Base-by-base conservation (phyloP, 495 filamentous ascomycete genomes). In the Penicillium tannophilum region DNA sequence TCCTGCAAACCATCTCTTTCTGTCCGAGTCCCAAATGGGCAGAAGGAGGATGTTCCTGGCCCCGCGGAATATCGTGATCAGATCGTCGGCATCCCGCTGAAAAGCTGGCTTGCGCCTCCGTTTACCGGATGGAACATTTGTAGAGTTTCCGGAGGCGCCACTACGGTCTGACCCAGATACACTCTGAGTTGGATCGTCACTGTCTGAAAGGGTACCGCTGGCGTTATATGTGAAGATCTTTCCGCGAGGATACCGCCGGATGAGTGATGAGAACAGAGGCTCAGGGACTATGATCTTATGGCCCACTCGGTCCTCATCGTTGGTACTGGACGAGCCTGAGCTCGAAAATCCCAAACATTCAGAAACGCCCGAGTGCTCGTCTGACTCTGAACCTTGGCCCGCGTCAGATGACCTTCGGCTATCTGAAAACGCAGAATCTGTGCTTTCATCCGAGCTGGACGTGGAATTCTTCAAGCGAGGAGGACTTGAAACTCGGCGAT, bases 21-120 rank as follows among this genome's bases (percentile, higher is more conserved):
- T 72, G 47, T 81, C 77, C 6, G 81, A 75, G 60, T 89, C 83
- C 82, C 86, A 91, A 1, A 90, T 70, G 0, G 87, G 86, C 16
- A 67, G 41, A 19, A 69, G 54, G 16, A 69, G 56, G 14, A 68
- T 63, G 26, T 56, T 69, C 17, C 71, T 58, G 23, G 71, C 66
- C 8, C 47, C 56, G 9, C 53, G 31, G 28, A 71, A 62, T 4
- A 66, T 59, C 23, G 57, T 60, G 56, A 68, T 64, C 33, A 73
- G 50, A 19, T 59, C 46, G 2, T 54, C 24, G 17, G 66, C 66
- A 19, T 73, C 59, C 35, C 64, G 52, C 31, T 50, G 33, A 48
- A 65, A 63, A 42, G 20, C 58, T 23, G 62, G 63, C 46, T 62
- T 59, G 36, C 56, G 67, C 23, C 43, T 46, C 31, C 64, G 65